phyloP scores from a whole-genome alignment of 768 basidiomycete genomes.

The Gloeophyllum trabeum region DNA sequence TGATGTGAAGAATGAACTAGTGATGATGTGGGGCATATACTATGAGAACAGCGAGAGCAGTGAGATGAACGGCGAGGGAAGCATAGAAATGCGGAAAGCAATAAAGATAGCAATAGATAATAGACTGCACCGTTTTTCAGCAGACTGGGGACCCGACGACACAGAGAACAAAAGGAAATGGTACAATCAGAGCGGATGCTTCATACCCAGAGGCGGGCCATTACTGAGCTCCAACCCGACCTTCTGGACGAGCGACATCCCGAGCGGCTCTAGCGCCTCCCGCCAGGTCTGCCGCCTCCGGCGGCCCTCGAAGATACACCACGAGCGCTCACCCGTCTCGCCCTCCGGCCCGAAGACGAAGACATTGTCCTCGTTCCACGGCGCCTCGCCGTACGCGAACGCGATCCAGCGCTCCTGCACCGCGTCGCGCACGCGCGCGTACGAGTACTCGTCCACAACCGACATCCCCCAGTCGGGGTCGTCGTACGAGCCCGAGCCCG shows the following conservation, averaged over 20 bases:
- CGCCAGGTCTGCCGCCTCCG: constrained; percentile 51
- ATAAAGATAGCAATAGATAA: too few relatives aligned
- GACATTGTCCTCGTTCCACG: constrained; percentile 60
- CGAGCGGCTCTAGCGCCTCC: constrained; percentile 56
- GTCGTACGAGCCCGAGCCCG: constrained; percentile 14
- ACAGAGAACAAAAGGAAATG: too few relatives aligned
- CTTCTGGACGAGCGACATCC: constrained; percentile 57
- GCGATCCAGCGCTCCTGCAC: constrained; percentile 68
- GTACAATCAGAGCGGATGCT: too few relatives aligned
- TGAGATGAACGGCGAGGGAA: too few relatives aligned
- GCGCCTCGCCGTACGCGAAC: constrained; percentile 63
- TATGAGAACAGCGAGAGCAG: too few relatives aligned
- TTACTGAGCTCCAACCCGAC: constrained; percentile 64
- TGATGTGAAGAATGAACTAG: not conserved
- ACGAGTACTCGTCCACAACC: constrained; percentile 57
- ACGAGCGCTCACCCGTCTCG: constrained; percentile 64
- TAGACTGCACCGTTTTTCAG: not conserved
- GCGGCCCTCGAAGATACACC: constrained; percentile 53
- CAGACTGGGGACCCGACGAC: not conserved
- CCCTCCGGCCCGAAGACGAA: constrained; percentile 80
- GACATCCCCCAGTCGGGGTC: constrained; percentile 40
- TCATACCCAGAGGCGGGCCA: constrained; percentile 34
- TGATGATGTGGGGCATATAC: not conserved
- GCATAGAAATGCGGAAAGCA: too few relatives aligned
- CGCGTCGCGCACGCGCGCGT: constrained; percentile 53